Base-by-base conservation (phyloP, 495 filamentous ascomycete species). In the Elasticomyces elasticus region DNA sequence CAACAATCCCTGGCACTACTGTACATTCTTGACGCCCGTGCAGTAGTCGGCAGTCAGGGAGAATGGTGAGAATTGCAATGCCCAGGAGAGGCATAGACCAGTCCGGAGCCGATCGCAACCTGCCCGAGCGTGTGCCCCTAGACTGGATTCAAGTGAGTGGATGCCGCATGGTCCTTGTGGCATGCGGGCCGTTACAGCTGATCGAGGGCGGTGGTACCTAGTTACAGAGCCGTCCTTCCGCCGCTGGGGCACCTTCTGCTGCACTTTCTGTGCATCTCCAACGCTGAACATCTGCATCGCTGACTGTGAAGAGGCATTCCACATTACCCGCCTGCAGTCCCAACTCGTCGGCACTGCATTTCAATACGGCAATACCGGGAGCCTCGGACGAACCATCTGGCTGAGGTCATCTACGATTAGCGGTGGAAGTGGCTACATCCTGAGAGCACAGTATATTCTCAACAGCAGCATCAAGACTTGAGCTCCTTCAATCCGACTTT, bases 151-250 rank as follows among this genome's bases (percentile, higher is more conserved):
- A 33, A 17, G 45, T 15, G 24, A 49, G 12, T 28, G 27, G 45
- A 9, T 33, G 45, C 23, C 28, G 45, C 7, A 49, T 49, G n/a
- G 48, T 5, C 48, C 48, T 24, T 51, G 48, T 51, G 48, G 19
- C 30, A 37, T 51, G 48, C 48, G 48, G 48, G 48, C 48, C 48
- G 48, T 24, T 51, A 51, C 48, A 37, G 48, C 48, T 38, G 48
- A 23, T 2, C 45, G 12, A 25, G 19, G 42, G 11, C 25, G 42
- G 42, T 45, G 11, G 42, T 45, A 49, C 25, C 25, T 31, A 49
- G 45, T 3, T 28, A 49, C 7, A 49, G 45, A 49, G 45, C 23
- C 11, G 45, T 49, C 12, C 15, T 19, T 27, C 27, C 24, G 5
- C 27, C 45, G 27, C 24, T 28, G 15, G 10, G 5, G n/a, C 45